Percentiles rank a stretch among this genome's conserved stretches.
These are phyloP conservation scores for Cicer judaicum DNA, from an alignment of 306 rosid genomes.

Conservation along the genomic window DNA sequence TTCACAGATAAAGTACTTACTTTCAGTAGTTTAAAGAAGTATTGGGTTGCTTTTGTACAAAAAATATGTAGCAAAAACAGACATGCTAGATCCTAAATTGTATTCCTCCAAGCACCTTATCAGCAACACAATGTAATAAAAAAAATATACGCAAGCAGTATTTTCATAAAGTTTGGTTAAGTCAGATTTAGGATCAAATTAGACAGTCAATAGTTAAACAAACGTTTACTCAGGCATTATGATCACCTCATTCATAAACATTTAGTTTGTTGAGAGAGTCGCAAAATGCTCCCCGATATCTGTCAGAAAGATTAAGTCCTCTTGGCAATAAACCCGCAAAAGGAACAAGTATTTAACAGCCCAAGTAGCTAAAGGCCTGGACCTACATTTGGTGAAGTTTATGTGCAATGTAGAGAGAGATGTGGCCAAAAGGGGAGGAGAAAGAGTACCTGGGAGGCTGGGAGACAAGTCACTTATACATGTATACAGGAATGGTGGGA, in stretches of 20 bases:
- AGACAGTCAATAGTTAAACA: constrained; percentile 11
- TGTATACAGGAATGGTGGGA: neutral
- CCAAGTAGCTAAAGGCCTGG: neutral
- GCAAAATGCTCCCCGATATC: constrained; percentile 27
- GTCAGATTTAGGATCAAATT: neutral
- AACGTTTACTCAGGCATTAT: constrained; percentile 11
- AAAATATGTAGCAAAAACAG: constrained; percentile 21
- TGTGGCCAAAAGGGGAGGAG: neutral
- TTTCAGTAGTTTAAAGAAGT: constrained; percentile 8
- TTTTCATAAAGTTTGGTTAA: neutral
- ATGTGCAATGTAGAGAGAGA: neutral
- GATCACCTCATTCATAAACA: neutral
- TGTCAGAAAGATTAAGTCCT: constrained; percentile 16
- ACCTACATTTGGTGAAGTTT: neutral
- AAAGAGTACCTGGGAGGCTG: neutral
- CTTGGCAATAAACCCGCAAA: neutral
- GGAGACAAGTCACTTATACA: neutral
- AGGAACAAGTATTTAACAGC: neutral
- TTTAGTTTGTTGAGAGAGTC: constrained; percentile 19
- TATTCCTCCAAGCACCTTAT: constrained; percentile 24
- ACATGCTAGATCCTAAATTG: constrained; percentile 25
- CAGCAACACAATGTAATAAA: constrained; percentile 6
- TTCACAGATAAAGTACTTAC: constrained; percentile 12
- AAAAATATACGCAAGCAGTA: neutral
- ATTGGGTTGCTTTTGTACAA: neutral